Base-by-base conservation (phyloP, 2,329 filamentous ascomycete species). In the Aspergillus sp. region DNA sequence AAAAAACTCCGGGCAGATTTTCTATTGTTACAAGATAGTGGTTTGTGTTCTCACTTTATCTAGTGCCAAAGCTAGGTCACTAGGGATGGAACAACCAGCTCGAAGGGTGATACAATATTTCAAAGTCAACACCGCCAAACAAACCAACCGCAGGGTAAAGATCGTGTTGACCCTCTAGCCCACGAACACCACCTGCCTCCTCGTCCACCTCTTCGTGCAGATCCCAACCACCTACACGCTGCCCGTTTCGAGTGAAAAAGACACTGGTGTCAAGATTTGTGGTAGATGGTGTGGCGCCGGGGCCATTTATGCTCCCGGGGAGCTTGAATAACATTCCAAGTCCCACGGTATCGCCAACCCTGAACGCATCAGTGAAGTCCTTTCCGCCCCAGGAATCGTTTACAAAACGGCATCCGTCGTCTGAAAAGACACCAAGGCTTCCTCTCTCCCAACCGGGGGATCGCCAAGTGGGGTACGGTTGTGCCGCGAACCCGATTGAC, bases 81-180 rank as follows among this genome's bases (percentile, higher is more conserved):
- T 26, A 7, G 13, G 47, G 53, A 12, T 12, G 41, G 17, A 70
- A 83, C 52, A 79, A 59, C 81, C 81, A 84, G 53, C 77, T 74
- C 45, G 71, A 69, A 48, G 73, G 71, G 58, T 79, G 72, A 66
- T 85, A 84, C 48, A 75, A 78, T 13, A 81, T 78, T 61, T 86
- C 83, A 57, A 86, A 83, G 52, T 86, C 83, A 17, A 86, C 81
- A n/a, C 77, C 81, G 3, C 85, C 85, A 70, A 86, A 87, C 20
- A 85, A 72, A 3, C 85, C 85, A 54, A 88, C 75, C 2, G 85
- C 83, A 42, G 80, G 81, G 67, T 85, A 83, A 44, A 87, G 62
- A 68, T 87, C 85, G 61, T 89, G 64, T 85, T 91, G 68, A 78
- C 89, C 66, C 85, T 91, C 71, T 80, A 91, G 70, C 78, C 89